Conservation (phyloP, 2,329 filamentous ascomycete species). For the Nemania sp. region DNA sequence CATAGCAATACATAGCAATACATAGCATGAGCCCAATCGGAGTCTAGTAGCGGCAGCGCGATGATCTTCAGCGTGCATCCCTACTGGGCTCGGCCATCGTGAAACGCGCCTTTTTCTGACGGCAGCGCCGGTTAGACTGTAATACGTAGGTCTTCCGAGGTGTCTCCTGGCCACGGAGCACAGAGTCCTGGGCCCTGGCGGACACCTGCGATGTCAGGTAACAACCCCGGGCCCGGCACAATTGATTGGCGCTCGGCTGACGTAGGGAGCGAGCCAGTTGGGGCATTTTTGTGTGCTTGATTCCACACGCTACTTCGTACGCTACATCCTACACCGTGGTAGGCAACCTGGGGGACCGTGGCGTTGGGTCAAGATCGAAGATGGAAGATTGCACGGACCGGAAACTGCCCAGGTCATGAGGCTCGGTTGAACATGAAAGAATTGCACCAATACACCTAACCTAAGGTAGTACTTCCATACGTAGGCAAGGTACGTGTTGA, state of each 20-base stretch:
- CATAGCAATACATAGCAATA: too few species aligned
- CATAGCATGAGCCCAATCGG: conserved; percentile 16
- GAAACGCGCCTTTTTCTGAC: conserved; percentile 17
- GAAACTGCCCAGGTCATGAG: conserved; percentile 1
- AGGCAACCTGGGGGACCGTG: conserved; percentile 12
- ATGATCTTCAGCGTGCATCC: conserved; percentile 13
- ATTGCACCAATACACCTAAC: not conserved
- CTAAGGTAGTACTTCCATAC: too few species aligned
- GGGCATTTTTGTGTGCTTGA: not conserved
- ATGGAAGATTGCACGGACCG: conserved; percentile 21
- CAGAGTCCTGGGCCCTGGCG: too few species aligned
- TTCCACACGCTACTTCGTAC: too few species aligned
- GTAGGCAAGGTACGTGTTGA: too few species aligned
- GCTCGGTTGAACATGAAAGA: not conserved
- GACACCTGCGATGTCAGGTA: too few species aligned
- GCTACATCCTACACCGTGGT: too few species aligned
- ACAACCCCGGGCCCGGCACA: not conserved
- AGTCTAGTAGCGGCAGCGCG: conserved; percentile 14
- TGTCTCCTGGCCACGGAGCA: not conserved
- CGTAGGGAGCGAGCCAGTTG: not conserved
- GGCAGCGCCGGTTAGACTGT: conserved; percentile 11
- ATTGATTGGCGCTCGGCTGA: conserved; percentile 7
- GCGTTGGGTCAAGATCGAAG: conserved; percentile 17
- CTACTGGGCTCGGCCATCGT: conserved; percentile 25
- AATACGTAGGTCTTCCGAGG: not conserved